Base-by-base conservation (phyloP, 2,329 filamentous ascomycete genomes). In the Aspergillus nomiae region DNA sequence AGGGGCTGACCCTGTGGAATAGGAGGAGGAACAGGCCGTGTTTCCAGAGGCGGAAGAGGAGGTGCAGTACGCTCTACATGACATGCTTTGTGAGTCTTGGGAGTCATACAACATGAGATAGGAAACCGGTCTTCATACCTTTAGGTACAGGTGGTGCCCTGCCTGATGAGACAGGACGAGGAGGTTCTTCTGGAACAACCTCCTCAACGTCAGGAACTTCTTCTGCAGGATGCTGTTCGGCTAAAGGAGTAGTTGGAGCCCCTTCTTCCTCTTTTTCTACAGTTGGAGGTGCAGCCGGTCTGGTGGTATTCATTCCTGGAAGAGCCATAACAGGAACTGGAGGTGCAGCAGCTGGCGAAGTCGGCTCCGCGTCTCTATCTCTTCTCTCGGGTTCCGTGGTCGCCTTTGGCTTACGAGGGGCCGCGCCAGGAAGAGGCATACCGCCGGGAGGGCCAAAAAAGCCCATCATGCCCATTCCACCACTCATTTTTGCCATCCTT, bases 401-500 rank as follows among this genome's bases (percentile, higher is more conserved):
- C 34, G 82, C 69, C 70, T 83, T 84, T 43, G 83, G 81, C 71
- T 86, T 87, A 67, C 82, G 82, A 56, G 81, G 51, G 48, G 62
- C 64, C 38, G 63, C 60, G 59, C 73, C 67, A 68, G 72, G 65
- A 75, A 78, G 80, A 63, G 85, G 81, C 80, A 90, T 85, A 34
- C 77, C 88, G 43, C 85, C 86, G 41, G 89, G 87, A 24, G 86
- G 86, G 21, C 92, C 92, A 76, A 96, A 96, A 89, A 98, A 95
- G 71, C 92, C 92, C 75, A 92, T 89, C 90, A 98, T 96, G 54
- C 92, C 92, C 92, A 97, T 97, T 26, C 94, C 94, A 60, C 94
- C 94, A 69, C 94, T 96, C 90, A 99, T 95, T 80, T 97, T 97
- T 53, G 95, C 95, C 92, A 99, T 99, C 70, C 95, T 89, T 65